Conservation (phyloP, 2,329 filamentous ascomycete genomes). For the Clonostachys sp. region DNA sequence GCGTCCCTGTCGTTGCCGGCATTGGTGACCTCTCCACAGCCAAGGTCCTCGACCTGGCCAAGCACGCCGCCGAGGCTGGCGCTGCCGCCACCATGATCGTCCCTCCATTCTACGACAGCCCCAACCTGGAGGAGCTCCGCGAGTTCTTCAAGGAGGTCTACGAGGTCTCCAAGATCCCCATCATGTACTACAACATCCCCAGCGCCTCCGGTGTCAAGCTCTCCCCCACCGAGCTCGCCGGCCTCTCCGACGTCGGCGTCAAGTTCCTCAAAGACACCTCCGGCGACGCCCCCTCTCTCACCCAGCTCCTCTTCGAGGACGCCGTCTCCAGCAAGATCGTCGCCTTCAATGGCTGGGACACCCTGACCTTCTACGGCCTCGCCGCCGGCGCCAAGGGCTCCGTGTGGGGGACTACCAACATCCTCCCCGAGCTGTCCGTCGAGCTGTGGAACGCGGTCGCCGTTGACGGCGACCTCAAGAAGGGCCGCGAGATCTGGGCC, state of each 20-base stretch:
- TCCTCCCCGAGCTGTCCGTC: slow-evolving; percentile 42
- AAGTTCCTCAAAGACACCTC: slow-evolving; percentile 48
- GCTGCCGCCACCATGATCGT: slow-evolving; percentile 38
- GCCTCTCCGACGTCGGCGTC: slow-evolving; percentile 36
- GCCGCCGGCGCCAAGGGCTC: slow-evolving; percentile 42
- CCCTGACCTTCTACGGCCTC: slow-evolving; percentile 46
- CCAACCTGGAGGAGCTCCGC: slow-evolving; percentile 21
- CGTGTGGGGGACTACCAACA: slow-evolving; percentile 45
- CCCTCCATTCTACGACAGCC: slow-evolving; percentile 39
- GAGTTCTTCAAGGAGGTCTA: slow-evolving; percentile 32
- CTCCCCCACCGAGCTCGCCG: slow-evolving; percentile 33
- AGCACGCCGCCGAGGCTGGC: slow-evolving; percentile 4
- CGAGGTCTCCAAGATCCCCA: slow-evolving; percentile 22
- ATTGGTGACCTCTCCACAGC: slow-evolving; percentile 32
- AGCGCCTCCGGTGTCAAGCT: slow-evolving; percentile 36
- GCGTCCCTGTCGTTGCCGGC: slow-evolving; percentile 31
- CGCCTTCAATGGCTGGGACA: slow-evolving; percentile 49
- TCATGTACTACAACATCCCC: slow-evolving; percentile 45
- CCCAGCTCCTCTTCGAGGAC: slow-evolving; percentile 38
- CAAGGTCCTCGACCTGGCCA: slow-evolving; percentile 4
- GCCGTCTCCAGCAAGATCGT: slow-evolving; percentile 32
- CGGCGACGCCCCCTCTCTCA: slow-evolving; percentile 42
- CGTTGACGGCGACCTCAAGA: slow-evolving; percentile 32
- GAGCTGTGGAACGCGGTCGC: slow-evolving; percentile 41
- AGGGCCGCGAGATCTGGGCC: slow-evolving; percentile 38